Evolutionary conservation across 2,329 filamentous ascomycete species (phyloP).

Genomic region (Aspergillus unguis): DNA sequence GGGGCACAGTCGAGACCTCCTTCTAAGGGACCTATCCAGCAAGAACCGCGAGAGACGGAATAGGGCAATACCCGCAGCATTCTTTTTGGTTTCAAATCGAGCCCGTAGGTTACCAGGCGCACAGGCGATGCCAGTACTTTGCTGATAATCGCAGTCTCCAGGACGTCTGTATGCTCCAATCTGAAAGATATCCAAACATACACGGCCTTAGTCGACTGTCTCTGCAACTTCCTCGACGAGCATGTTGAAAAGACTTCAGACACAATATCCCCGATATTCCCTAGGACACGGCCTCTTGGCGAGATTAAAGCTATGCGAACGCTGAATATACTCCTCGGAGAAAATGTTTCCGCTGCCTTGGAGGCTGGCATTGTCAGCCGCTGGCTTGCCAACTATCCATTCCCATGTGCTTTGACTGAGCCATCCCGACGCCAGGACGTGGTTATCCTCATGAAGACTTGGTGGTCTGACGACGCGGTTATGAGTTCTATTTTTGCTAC

Average conservation of each 20-base stretch:
- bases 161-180: conserved; percentile 33
- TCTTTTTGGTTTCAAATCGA: conserved; percentile 42
- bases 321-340: conserved; percentile 61
- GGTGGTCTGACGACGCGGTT: conserved; percentile 41
- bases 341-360: conserved; percentile 56
- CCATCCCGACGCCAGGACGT: conserved; percentile 45
- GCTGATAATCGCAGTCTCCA: conserved; percentile 29
- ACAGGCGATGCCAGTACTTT: neutral
- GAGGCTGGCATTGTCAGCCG: conserved; percentile 65
- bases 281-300: conserved; percentile 39
- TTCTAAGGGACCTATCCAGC: conserved; percentile 43
- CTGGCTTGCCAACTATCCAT: conserved; percentile 72
- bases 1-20: conserved; percentile 36
- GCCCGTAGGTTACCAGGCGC: conserved; percentile 29
- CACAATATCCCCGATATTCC: conserved; percentile 38
- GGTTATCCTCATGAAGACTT: conserved; percentile 40
- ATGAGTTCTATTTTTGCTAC: conserved; percentile 45
- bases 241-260: conserved; percentile 34
- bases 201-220: conserved; percentile 40
- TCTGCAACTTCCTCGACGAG: conserved; percentile 41
- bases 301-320: conserved; percentile 47
- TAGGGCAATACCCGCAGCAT: conserved; percentile 43
- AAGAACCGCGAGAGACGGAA: conserved; percentile 35
- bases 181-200: conserved; percentile 38
- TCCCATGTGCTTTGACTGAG: conserved; percentile 56